Percentiles rank a stretch among this genome's conserved stretches.
Conservation (phyloP, 1,139 yeast genomes). For the Kazachstania sp. region DNA sequence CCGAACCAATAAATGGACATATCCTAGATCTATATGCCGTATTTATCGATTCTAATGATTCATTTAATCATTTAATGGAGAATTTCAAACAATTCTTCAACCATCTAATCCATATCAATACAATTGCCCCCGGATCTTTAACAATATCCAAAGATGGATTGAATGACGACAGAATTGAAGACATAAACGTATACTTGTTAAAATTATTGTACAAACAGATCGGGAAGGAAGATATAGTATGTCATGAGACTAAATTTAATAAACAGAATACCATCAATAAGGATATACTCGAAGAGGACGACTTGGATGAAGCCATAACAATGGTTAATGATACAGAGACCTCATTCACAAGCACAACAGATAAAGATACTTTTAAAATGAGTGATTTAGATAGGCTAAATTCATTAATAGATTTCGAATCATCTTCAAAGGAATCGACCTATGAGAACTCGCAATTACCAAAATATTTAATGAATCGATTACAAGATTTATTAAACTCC, state of each 20-base stretch:
- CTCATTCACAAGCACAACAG: too few relatives aligned
- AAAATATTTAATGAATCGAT: slow-evolving; percentile 7
- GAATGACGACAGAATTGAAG: neutral
- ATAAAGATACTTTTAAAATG: neutral
- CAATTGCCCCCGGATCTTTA: slow-evolving; percentile 14
- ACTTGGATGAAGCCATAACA: neutral
- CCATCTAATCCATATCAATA: slow-evolving; percentile 10
- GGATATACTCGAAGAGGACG: neutral
- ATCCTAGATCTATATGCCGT: slow-evolving; percentile 12
- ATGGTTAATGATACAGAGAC: neutral
- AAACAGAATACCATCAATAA: slow-evolving; percentile 5
- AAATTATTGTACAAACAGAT: slow-evolving; percentile 12
- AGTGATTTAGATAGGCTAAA: neutral
- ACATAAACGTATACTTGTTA: slow-evolving; percentile 21
- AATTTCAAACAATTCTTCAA: slow-evolving; percentile 10
- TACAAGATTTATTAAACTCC: slow-evolving; percentile 15
- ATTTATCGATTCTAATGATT: neutral
- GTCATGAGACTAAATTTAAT: neutral
- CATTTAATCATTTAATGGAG: neutral
- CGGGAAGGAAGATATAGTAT: neutral
- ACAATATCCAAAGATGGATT: slow-evolving; percentile 8
- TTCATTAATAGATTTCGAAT: slow-evolving; percentile 5
- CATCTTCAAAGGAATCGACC: neutral
- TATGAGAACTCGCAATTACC: slow-evolving; percentile 3
- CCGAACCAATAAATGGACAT: slow-evolving; percentile 18